Conservation (phyloP, 495 filamentous ascomycete genomes). For the Pyrenula massariospora region DNA sequence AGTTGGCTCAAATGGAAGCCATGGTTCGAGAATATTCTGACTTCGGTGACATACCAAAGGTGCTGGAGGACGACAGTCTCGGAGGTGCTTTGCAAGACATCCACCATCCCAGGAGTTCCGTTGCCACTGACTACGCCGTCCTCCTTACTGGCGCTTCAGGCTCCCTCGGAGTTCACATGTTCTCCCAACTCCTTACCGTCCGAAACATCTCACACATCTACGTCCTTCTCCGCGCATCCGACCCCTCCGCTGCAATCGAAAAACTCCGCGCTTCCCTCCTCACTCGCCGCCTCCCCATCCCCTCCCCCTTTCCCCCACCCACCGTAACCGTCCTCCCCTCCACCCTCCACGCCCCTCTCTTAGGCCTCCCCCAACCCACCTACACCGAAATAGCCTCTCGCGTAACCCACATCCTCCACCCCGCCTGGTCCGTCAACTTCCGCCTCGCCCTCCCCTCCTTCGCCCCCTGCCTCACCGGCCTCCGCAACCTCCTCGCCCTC, state of each 20-base stretch:
- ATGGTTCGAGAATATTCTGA: conserved; percentile 24
- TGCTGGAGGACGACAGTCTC: neutral
- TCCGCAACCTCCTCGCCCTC: conserved; percentile 43
- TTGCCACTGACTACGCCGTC: neutral
- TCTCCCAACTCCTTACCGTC: conserved; percentile 25
- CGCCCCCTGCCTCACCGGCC: conserved; percentile 41
- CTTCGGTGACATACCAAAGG: conserved; percentile 7
- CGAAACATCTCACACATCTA: conserved; percentile 28
- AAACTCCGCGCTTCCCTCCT: conserved; percentile 24
- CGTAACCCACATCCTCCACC: conserved; percentile 44
- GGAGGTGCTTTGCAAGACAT: too few relatives aligned
- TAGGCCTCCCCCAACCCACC: conserved; percentile 29
- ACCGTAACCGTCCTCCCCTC: conserved; percentile 9
- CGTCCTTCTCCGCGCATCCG: conserved; percentile 45
- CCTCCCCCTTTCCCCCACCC: neutral
- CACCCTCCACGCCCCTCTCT: conserved; percentile 19
- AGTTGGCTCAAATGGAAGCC: conserved; percentile 15
- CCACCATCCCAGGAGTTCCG: neutral
- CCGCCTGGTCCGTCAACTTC: conserved; percentile 68
- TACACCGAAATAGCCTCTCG: conserved; percentile 26
- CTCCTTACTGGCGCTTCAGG: conserved; percentile 52
- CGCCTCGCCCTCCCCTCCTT: conserved; percentile 48
- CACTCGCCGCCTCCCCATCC: neutral
- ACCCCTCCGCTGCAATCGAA: conserved; percentile 28
- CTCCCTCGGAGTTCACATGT: conserved; percentile 46